phyloP scores from a whole-genome alignment of 2,329 filamentous ascomycete species.

The Aureobasidium zeae region DNA sequence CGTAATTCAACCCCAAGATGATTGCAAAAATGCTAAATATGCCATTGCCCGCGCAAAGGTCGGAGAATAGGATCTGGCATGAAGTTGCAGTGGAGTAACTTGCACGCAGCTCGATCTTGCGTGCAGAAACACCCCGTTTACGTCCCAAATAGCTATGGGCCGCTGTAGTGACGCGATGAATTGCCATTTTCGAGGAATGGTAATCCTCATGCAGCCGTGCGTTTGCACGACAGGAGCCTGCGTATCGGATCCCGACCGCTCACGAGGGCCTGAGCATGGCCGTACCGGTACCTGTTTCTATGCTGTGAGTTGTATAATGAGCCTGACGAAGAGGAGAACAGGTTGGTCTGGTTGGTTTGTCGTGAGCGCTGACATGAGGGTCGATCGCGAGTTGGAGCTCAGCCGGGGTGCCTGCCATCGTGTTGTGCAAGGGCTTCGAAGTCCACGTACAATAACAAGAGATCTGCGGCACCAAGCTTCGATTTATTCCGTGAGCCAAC shows the following conservation, averaged over 20 bases:
- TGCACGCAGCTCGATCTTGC: slow-evolving; percentile 13
- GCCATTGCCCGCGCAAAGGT: slow-evolving; percentile 6
- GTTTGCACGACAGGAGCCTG: slow-evolving; percentile 1
- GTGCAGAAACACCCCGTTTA: slow-evolving; percentile 1
- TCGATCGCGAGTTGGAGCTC: not conserved
- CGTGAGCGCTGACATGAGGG: slow-evolving; percentile 1
- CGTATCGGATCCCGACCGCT: not conserved
- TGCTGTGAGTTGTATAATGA: too few species aligned
- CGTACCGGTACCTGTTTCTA: too few species aligned
- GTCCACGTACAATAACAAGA: not conserved
- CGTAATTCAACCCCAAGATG: too few species aligned
- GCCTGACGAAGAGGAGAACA: too few species aligned
- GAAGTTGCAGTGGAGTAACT: slow-evolving; percentile 5
- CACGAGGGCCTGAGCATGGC: slow-evolving; percentile 2
- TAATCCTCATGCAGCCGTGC: slow-evolving; percentile 9
- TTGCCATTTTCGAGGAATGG: not conserved
- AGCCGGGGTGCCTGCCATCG: not conserved
- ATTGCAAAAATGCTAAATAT: not conserved
- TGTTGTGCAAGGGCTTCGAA: slow-evolving; percentile 8
- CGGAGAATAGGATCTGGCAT: slow-evolving; percentile 16
- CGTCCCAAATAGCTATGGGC: not conserved
- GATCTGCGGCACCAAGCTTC: slow-evolving; percentile 15
- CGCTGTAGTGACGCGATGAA: slow-evolving; percentile 5
- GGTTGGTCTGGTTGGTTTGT: too few species aligned
- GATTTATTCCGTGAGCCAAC: not conserved